Evolutionary conservation across 2,329 filamentous ascomycete genomes (phyloP).

Genomic region (Scedosporium dehoogii): DNA sequence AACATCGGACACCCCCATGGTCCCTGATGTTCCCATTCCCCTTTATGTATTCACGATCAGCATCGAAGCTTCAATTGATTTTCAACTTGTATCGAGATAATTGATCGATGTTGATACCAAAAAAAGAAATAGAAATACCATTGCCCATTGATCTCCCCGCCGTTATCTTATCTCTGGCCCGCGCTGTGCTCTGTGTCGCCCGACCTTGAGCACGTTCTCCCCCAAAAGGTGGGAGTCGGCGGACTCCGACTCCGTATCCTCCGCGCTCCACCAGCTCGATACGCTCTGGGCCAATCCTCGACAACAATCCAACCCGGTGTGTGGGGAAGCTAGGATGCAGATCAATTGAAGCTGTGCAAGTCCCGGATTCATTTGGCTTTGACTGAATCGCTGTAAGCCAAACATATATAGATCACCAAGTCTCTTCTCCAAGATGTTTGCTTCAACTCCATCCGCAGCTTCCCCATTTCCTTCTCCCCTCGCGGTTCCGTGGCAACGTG

Average conservation of each 20-base stretch:
- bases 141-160: neutral
- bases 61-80: no score
- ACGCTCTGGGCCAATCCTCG: neutral
- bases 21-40: no score
- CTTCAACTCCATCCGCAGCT: no score
- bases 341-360: neutral
- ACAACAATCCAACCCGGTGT: neutral
- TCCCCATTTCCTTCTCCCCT: neutral
- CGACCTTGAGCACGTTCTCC: neutral
- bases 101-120: no score
- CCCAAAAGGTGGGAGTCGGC: neutral
- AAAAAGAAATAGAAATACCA: no score
- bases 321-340: neutral
- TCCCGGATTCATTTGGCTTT: neutral
- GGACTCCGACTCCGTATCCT: constrained; percentile 1
- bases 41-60: no score
- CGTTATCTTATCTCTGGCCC: neutral
- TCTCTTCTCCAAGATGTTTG: no score
- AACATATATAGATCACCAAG: no score
- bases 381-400: neutral
- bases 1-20: no score
- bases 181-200: no score
- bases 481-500: neutral
- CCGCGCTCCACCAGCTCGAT: neutral
- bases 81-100: no score